Evolutionary conservation across 768 basidiomycete species (phyloP).

Genomic region (Termitomyces eurrhizus): DNA sequence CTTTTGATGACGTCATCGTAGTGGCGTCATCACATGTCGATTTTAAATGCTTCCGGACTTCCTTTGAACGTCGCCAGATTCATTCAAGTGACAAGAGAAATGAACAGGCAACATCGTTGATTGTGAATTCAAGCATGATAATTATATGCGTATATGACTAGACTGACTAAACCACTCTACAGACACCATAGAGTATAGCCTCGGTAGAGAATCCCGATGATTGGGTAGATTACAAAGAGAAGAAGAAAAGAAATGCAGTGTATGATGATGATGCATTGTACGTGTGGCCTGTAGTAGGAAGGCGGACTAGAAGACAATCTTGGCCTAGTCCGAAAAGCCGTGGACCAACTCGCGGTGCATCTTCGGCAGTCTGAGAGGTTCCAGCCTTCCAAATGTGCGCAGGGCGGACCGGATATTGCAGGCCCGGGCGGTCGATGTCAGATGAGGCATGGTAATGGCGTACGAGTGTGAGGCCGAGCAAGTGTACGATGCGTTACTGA

Average conservation of each 20-base stretch:
- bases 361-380: conserved; percentile 3
- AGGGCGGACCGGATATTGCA: background rate
- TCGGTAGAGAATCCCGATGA: background rate
- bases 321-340: background rate
- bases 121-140: background rate
- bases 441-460: background rate
- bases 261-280: background rate
- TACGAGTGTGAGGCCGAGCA: background rate
- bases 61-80: background rate
- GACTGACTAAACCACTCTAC: conserved; percentile 11
- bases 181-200: conserved; percentile 1
- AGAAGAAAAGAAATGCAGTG: background rate
- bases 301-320: background rate
- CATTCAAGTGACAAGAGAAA: background rate
- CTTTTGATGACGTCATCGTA: background rate
- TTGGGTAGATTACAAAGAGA: background rate
- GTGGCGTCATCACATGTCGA: background rate
- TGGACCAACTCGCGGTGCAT: conserved; percentile 8
- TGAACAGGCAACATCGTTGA: background rate
- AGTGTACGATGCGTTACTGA: background rate
- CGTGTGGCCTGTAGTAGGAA: conserved; percentile 4
- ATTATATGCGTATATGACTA: conserved; percentile 12
- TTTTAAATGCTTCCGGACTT: background rate
- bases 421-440: background rate
- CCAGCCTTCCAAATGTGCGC: conserved; percentile 2